Conservation (phyloP, 305 asterid species). For the Withania somnifera region DNA sequence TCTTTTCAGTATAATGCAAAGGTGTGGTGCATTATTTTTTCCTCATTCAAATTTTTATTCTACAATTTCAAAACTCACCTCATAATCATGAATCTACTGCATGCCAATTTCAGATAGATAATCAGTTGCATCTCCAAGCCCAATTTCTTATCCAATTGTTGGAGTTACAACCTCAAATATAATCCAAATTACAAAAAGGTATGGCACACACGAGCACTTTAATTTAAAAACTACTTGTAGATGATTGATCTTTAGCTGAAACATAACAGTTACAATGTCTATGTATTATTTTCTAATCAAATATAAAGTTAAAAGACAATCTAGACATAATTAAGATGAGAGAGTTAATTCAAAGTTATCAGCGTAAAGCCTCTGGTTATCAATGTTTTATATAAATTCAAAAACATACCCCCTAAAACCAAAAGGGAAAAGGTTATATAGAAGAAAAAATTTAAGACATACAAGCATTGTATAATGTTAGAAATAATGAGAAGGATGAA, state of each 20-base stretch:
- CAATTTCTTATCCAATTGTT: conserved; percentile 91
- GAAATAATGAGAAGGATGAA: background rate
- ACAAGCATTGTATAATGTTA: background rate
- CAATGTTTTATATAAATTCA: background rate
- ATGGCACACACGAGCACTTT: background rate
- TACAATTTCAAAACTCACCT: conserved; percentile 33
- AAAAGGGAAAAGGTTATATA: background rate
- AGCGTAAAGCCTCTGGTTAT: background rate
- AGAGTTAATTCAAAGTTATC: background rate
- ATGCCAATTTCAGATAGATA: conserved; percentile 80
- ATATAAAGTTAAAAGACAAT: background rate
- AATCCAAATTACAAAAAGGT: background rate
- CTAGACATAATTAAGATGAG: background rate
- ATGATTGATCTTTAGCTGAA: background rate
- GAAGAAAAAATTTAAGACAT: background rate
- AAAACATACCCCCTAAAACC: background rate
- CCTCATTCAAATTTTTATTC: background rate
- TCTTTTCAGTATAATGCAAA: background rate
- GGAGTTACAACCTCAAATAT: conserved; percentile 99
- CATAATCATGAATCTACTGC: conserved; percentile 84
- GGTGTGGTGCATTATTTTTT: background rate
- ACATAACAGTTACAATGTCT: background rate
- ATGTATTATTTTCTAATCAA: background rate
- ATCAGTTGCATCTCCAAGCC: conserved; percentile 86
- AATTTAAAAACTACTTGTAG: background rate